These are phyloP conservation scores for Gossypium raimondii DNA, from an alignment of 345 rosid genomes.

Conservation along the genomic window DNA sequence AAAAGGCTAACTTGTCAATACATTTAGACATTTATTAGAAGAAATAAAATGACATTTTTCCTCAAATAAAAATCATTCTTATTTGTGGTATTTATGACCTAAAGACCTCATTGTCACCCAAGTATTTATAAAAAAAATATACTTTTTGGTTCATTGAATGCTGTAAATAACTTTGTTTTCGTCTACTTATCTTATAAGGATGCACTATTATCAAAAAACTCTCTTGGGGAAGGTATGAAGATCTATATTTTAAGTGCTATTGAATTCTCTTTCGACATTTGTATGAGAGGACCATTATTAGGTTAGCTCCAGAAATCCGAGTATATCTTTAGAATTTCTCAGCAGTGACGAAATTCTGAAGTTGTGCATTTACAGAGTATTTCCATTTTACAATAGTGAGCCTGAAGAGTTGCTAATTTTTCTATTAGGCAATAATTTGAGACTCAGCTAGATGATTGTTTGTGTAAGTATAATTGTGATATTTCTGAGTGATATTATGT, in stretches of 20 bases:
- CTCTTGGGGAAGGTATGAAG: slow-evolving; percentile 61
- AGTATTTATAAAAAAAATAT: background rate
- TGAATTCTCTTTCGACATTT: background rate
- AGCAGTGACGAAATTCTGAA: background rate
- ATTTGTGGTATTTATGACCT: background rate
- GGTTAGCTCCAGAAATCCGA: background rate
- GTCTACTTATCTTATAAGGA: slow-evolving; percentile 71
- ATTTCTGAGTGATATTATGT: no score
- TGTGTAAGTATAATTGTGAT: no score
- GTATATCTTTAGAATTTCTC: background rate
- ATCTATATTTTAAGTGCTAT: background rate
- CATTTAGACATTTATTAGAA: background rate
- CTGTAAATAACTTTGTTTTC: slow-evolving; percentile 87
- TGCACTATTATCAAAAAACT: slow-evolving; percentile 47
- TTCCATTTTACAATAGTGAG: background rate
- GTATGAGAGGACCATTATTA: background rate
- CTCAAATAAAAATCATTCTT: background rate
- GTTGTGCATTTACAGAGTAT: background rate
- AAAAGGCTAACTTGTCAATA: background rate
- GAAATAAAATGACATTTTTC: background rate
- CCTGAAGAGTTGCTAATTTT: background rate
- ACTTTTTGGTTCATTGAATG: slow-evolving; percentile 44
- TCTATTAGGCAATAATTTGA: background rate
- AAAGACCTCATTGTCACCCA: background rate
- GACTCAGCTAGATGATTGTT: background rate